Conservation (phyloP, 345 rosid genomes). For the Murraya paniculata region DNA sequence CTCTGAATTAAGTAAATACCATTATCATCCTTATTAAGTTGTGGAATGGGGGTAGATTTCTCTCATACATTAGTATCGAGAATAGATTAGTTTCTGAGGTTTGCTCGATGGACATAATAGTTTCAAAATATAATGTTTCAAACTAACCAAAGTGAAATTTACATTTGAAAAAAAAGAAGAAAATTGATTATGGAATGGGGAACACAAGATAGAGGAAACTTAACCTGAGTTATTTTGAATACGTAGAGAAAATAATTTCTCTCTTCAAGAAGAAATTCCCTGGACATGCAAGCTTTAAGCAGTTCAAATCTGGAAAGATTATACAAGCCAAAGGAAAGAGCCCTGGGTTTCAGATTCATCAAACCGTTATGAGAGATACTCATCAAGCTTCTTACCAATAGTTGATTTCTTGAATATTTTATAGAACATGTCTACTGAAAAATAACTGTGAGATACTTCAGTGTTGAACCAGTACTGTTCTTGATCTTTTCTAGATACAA, state of each 20-base stretch:
- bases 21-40: too few species aligned
- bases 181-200: too few species aligned
- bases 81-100: too few species aligned
- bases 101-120: too few species aligned
- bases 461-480: conserved; percentile 47
- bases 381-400: conserved; percentile 31
- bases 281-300: conserved; percentile 53
- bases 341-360: conserved; percentile 38
- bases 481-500: conserved; percentile 64
- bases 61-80: too few species aligned
- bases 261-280: conserved; percentile 62
- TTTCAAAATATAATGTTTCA: too few species aligned
- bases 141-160: too few species aligned
- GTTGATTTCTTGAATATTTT: conserved; percentile 35
- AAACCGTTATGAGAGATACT: conserved; percentile 35
- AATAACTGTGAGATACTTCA: conserved; percentile 30
- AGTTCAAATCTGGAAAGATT: conserved; percentile 53
- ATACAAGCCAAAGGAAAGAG: conserved; percentile 37
- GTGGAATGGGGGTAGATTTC: too few species aligned
- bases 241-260: conserved; percentile 29
- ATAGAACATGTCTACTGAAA: conserved; percentile 38
- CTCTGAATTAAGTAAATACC: too few species aligned
- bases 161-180: too few species aligned
- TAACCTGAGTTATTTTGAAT: too few species aligned
- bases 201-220: too few species aligned